Evolutionary conservation across 495 filamentous ascomycete species (phyloP).

Genomic region (Penicillium turbatum): DNA sequence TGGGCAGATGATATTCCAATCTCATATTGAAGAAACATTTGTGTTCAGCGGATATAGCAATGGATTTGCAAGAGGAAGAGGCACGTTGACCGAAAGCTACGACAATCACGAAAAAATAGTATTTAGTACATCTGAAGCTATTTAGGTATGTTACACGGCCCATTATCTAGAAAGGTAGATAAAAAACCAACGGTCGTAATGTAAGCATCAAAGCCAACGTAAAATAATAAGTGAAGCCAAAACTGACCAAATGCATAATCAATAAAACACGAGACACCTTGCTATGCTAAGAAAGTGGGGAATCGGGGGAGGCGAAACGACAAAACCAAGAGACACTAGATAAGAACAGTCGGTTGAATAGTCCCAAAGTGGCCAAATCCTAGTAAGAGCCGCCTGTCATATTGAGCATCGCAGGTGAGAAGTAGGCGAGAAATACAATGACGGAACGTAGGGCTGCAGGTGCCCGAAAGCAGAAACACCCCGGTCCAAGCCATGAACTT

Average conservation of each 20-base stretch:
- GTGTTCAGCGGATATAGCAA: no score
- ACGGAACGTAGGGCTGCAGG: slow-evolving; percentile 19
- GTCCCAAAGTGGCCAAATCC: slow-evolving; percentile 13
- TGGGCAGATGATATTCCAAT: neutral
- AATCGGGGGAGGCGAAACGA: neutral
- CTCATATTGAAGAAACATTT: no score
- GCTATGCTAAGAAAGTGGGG: slow-evolving; percentile 10
- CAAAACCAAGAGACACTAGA: slow-evolving; percentile 1
- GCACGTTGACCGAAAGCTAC: neutral
- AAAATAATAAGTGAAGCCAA: neutral
- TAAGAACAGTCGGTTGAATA: neutral
- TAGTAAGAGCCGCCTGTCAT: slow-evolving; percentile 26
- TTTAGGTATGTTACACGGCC: neutral
- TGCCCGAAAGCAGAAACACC: slow-evolving; percentile 14
- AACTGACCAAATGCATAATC: neutral
- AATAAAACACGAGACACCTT: slow-evolving; percentile 3
- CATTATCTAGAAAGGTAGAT: neutral
- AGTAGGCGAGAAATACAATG: slow-evolving; percentile 9
- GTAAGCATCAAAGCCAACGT: neutral
- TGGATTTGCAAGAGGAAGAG: no score
- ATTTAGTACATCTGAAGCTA: neutral
- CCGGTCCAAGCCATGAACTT: slow-evolving; percentile 11
- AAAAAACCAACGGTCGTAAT: neutral
- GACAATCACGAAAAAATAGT: neutral
- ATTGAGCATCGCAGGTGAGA: slow-evolving; percentile 9